Conservation (phyloP, 2,329 filamentous ascomycete species). For the Aureobasidium lini region DNA sequence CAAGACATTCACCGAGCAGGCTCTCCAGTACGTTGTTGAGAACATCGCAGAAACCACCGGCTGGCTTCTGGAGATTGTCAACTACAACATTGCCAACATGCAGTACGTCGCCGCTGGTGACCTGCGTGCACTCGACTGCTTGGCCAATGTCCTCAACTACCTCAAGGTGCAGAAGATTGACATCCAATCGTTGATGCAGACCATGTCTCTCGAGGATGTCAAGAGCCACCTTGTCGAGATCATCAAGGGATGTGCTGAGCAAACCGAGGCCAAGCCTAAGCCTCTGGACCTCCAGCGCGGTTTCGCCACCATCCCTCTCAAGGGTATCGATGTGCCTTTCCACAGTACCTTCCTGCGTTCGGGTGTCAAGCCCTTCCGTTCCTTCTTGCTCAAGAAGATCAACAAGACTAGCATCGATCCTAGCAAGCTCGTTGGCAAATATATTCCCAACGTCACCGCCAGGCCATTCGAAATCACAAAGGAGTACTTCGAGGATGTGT, state of each 20-base stretch:
- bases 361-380: conserved; percentile 97
- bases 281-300: conserved; percentile 88
- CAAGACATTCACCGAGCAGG: conserved; percentile 97
- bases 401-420: conserved; percentile 98
- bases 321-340: conserved; percentile 97
- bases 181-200: conserved; percentile 85
- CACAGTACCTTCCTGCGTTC: conserved; percentile 97
- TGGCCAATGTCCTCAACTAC: conserved; percentile 81
- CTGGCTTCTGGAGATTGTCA: conserved; percentile 98
- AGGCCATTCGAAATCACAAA: conserved; percentile 91
- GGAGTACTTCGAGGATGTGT: conserved; percentile 99
- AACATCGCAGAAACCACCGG: conserved; percentile 89
- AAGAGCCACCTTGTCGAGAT: conserved; percentile 86
- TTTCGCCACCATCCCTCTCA: conserved; percentile 92
- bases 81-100: conserved; percentile 72
- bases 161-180: conserved; percentile 96
- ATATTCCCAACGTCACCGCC: conserved; percentile 97
- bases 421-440: conserved; percentile 93
- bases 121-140: conserved; percentile 56
- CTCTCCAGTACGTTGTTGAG: conserved; percentile 91
- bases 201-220: conserved; percentile 79
- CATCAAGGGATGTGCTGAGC: conserved; percentile 78
- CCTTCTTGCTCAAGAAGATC: conserved; percentile 99
- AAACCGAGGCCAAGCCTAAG: conserved; percentile 79
- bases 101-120: conserved; percentile 63